Evolutionary conservation across 352 stramenopile genomes (phyloP).

Genomic region (Vaucheria bursata): DNA sequence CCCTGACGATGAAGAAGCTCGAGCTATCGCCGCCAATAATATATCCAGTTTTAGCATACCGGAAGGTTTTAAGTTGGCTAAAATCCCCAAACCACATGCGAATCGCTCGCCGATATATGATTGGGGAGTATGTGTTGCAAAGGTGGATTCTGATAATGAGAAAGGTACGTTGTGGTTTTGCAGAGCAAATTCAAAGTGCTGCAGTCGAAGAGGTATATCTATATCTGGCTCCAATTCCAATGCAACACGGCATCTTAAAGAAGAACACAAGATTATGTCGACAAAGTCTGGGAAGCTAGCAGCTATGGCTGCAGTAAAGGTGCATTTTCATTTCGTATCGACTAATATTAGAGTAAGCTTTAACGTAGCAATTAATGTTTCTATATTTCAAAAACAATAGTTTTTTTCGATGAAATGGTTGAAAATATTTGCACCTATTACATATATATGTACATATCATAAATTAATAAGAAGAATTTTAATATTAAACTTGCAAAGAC

Average conservation of each 20-base stretch:
- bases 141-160: background rate
- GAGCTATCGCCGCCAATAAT: background rate
- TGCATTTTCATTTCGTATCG: background rate
- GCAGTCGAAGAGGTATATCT: background rate
- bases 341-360: background rate
- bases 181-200: conserved; percentile 4
- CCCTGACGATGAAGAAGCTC: background rate
- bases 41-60: background rate
- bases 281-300: background rate
- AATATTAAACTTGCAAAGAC: no score
- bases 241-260: background rate
- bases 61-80: background rate
- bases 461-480: no score
- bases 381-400: background rate
- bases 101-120: conserved; percentile 6
- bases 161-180: background rate
- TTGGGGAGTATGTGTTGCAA: background rate
- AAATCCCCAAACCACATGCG: background rate
- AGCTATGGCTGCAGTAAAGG: background rate
- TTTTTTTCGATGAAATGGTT: background rate
- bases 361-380: background rate
- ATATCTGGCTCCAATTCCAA: conserved; percentile 2
- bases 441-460: no score
- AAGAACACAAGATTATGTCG: background rate
- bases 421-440: no score